phyloP scores from a whole-genome alignment of 805 yeast species.

The Cyberlindnera mycetangii region DNA sequence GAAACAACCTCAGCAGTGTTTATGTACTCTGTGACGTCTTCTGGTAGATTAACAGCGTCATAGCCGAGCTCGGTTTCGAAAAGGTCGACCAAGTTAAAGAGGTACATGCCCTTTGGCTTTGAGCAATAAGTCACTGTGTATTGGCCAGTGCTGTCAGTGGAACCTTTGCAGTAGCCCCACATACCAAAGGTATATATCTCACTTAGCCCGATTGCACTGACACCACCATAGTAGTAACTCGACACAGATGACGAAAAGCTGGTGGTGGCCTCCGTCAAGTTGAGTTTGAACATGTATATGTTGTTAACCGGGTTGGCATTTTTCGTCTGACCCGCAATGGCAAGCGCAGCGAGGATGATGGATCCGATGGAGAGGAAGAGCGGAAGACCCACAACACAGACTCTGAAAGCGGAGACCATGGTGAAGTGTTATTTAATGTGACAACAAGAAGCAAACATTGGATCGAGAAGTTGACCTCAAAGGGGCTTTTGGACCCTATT shows the following conservation, averaged over 20 bases:
- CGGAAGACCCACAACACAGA: conserved; percentile 27
- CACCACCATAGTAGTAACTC: not conserved
- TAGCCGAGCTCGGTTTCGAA: conserved; percentile 26
- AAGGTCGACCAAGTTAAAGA: conserved; percentile 49
- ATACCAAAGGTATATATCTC: conserved; percentile 53
- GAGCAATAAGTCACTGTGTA: conserved; percentile 47
- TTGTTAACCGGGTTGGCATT: conserved; percentile 40
- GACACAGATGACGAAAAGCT: not conserved
- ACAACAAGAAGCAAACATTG: not conserved
- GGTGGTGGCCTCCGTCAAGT: conserved; percentile 31
- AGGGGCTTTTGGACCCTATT: not conserved
- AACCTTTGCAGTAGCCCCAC: conserved; percentile 63
- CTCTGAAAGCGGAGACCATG: conserved; percentile 29
- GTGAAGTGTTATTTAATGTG: not conserved
- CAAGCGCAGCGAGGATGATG: conserved; percentile 44
- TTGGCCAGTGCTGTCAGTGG: conserved; percentile 10
- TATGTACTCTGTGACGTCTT: conserved; percentile 44
- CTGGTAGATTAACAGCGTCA: conserved; percentile 45
- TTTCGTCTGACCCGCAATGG: conserved; percentile 50
- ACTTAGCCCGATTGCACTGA: conserved; percentile 35
- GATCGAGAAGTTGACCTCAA: not conserved
- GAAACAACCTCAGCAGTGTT: conserved; percentile 44
- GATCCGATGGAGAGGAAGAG: conserved; percentile 39
- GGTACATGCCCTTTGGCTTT: conserved; percentile 50
- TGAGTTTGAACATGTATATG: conserved; percentile 47